Evolutionary conservation across 139 green algal genomes (phyloP), one percentile per base, ranked within the genome.

Genomic region (Chlamydomonas sphaeroides): DNA sequence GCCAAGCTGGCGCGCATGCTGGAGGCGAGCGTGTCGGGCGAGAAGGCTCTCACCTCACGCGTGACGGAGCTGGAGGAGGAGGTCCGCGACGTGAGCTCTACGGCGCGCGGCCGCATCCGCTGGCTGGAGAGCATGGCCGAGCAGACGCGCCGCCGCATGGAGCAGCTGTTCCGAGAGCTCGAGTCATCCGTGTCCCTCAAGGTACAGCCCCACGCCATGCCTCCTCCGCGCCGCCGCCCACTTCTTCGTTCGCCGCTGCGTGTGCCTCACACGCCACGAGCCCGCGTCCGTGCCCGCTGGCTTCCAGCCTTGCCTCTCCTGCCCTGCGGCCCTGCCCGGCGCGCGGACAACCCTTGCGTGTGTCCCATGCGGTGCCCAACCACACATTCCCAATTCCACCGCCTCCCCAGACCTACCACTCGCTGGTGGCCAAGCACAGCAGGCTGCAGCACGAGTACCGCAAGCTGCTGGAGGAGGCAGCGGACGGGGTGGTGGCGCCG

Each of bases 1-100:
- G 90, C 88, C 32, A 92, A 88, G 84, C n/a, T 93, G 6, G 89
- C 86, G 0, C 73, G 91, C 32, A 86, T 93, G 86, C 71, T 93
- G 57, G 84, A 91, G 57, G 76, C 80, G 38, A 81, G 56, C 49
- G 67, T 70, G 26, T 72, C 85, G 36, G 65, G 65, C 30, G 90
- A 93, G 82, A 81, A 86, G 42, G 79, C 84, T 3, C 77, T 89
- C 57, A n/a, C 65, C 20, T 75, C 79, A 5, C 76, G 83, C 33
- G 62, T 90, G 51, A 86, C 86, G 56, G 89, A 91, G 80, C 35
- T 91, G 83, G 80, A 90, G 74, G 83, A 91, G 80, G 87, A 91
- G 69, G 83, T 90, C 18, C 67, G 80, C 30, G 87, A 89, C 69
- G 70, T 89, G 48, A 82, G 77, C n/a, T 68, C 71, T 42, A 91